These are phyloP conservation scores for Hibiscus tridactylites DNA, from an alignment of 345 rosid species.

Conservation along the genomic window DNA sequence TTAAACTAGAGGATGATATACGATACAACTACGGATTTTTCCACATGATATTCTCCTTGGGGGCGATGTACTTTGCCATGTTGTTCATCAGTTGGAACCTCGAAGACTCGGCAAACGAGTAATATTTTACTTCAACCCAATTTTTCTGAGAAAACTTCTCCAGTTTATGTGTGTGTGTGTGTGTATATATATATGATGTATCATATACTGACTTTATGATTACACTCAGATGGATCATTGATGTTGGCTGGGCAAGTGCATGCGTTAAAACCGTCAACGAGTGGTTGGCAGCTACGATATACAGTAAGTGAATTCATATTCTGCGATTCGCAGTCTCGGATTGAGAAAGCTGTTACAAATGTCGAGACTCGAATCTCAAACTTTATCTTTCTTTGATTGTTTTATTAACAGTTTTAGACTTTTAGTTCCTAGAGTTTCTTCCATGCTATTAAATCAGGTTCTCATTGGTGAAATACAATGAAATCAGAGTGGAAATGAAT, in stretches of 20 bases:
- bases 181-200: not conserved
- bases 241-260: constrained; percentile 86
- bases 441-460: no score
- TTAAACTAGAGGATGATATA: constrained; percentile 46
- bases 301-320: constrained; percentile 41
- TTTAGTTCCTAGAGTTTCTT: no score
- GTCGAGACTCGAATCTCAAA: no score
- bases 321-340: not conserved
- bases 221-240: constrained; percentile 71
- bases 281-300: constrained; percentile 77
- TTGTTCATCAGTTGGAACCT: constrained; percentile 88
- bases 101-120: constrained; percentile 39
- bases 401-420: no score
- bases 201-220: not conserved
- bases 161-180: not conserved
- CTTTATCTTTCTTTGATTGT: no score
- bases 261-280: constrained; percentile 83
- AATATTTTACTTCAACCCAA: not conserved
- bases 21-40: constrained; percentile 75
- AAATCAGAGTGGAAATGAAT: no score
- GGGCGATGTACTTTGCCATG: constrained; percentile 95
- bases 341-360: no score
- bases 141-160: not conserved
- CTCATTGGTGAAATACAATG: no score
- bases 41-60: constrained; percentile 76